Evolutionary conservation across 768 basidiomycete species (phyloP).

Genomic region (Suillus spraguei): DNA sequence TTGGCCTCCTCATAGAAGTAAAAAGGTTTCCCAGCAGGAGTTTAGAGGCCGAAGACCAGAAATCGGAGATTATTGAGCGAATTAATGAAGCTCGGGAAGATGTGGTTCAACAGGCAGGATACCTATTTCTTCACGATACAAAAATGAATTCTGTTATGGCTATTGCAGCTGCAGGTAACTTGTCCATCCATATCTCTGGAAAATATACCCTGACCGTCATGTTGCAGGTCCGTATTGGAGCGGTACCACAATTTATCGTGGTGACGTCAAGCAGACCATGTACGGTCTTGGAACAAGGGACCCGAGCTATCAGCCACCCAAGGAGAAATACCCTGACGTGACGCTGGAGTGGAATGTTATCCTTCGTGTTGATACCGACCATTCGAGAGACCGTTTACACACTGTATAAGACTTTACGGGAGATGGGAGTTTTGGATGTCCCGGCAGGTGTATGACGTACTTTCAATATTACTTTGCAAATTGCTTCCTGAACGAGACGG

Average conservation of each 20-base stretch:
- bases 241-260: not conserved
- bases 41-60: no score
- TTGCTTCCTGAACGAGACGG: no score
- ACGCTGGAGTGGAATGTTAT: not conserved
- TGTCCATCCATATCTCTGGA: not conserved
- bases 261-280: not conserved
- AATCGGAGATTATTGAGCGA: no score
- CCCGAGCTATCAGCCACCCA: not conserved
- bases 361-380: not conserved
- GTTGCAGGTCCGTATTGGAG: slow-evolving; percentile 4
- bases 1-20: no score
- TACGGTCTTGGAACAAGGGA: not conserved
- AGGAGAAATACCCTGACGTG: not conserved
- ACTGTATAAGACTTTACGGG: no score
- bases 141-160: not conserved
- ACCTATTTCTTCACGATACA: not conserved
- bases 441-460: no score
- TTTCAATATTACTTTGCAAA: no score
- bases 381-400: no score
- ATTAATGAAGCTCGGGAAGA: no score
- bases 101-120: not conserved
- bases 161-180: slow-evolving; percentile 2
- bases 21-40: no score
- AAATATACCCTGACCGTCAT: not conserved
- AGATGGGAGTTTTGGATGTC: no score